A percentile compares a stretch with the other conserved stretches of the same genome.
Evolutionary conservation across 2,329 filamentous ascomycete species (phyloP).

Genomic region (Mollisia scopiformis): DNA sequence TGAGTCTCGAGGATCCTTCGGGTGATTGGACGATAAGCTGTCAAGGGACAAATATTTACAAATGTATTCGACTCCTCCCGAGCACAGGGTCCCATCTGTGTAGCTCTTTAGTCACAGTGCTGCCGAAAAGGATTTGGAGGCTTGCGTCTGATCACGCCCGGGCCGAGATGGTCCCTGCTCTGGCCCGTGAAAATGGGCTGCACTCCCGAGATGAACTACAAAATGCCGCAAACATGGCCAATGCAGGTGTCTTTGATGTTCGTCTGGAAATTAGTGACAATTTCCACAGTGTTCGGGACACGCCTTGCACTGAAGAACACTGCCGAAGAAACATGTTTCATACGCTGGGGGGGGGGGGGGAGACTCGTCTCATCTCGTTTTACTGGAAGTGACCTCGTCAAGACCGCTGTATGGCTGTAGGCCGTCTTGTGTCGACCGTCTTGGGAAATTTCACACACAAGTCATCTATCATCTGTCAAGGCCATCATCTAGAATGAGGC

Average conservation of each 20-base stretch:
- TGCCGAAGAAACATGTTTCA: background rate
- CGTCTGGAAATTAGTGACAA: background rate
- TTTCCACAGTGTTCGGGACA: background rate
- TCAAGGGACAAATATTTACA: conserved; percentile 1
- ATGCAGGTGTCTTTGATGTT: background rate
- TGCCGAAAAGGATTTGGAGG: background rate
- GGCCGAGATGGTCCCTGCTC: background rate
- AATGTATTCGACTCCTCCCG: background rate
- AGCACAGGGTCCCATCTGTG: background rate
- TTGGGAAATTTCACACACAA: background rate
- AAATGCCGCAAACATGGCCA: background rate
- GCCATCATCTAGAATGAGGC: too few species aligned
- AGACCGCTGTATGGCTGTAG: background rate
- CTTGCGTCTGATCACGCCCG: background rate
- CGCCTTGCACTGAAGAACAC: background rate
- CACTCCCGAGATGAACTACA: background rate
- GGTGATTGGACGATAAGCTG: background rate
- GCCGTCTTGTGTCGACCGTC: background rate
- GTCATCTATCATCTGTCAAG: too few species aligned
- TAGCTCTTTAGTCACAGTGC: background rate
- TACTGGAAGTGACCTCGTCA: too few species aligned
- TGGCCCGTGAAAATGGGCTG: background rate
- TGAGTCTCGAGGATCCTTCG: conserved; percentile 1
- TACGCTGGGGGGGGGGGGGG: background rate
- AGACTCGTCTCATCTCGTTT: background rate